Percentiles rank a stretch among this genome's conserved stretches.
phyloP scores from a whole-genome alignment of 495 filamentous ascomycete genomes.

The Chaetomium fimeti region DNA sequence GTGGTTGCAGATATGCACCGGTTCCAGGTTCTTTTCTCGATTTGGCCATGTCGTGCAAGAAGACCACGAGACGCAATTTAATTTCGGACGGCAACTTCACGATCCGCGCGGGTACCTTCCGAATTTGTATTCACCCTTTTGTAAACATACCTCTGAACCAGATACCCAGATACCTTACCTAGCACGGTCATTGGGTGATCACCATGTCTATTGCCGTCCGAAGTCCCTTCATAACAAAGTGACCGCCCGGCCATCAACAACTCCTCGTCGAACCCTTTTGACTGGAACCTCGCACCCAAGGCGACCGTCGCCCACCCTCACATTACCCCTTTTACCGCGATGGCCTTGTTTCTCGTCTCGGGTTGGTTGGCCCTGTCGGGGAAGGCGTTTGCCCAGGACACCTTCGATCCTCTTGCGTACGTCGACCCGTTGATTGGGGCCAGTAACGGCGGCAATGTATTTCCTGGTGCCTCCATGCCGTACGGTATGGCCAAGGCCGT shows the following conservation, averaged over 20 bases:
- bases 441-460: conserved; percentile 68
- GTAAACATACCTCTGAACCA: background rate
- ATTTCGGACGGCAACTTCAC: background rate
- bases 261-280: background rate
- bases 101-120: background rate
- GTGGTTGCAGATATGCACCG: background rate
- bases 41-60: background rate
- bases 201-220: background rate
- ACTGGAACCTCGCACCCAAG: too few species aligned
- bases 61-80: background rate
- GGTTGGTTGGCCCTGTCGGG: conserved; percentile 18
- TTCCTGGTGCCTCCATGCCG: conserved; percentile 69
- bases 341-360: conserved; percentile 15
- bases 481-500: conserved; percentile 79
- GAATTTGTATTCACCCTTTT: background rate
- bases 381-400: conserved; percentile 22
- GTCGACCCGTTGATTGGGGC: conserved; percentile 61
- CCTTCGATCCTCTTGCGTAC: conserved; percentile 42
- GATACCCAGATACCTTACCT: too few species aligned
- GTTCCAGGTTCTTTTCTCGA: background rate
- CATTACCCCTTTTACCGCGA: background rate
- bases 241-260: background rate
- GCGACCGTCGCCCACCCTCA: background rate
- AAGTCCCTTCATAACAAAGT: background rate
- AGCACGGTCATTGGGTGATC: too few species aligned